Conservation (phyloP, 371 early-diverging fungal genomes). For the Dichotomocladium elegans region DNA sequence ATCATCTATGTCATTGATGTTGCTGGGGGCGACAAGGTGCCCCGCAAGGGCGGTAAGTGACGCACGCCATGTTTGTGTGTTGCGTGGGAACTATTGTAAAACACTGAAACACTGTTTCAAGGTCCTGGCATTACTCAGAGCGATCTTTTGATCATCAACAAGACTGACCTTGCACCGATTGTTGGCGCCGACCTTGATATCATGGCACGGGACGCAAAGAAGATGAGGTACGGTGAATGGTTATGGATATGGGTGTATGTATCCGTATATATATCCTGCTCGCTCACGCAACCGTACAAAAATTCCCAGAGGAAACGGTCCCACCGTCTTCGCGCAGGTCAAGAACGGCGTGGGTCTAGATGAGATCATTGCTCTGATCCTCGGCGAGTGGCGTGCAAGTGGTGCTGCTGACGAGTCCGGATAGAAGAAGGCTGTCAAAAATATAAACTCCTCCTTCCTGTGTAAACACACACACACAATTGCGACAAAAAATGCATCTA, state of each 20-base stretch:
- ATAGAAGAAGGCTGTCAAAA: too few relatives aligned
- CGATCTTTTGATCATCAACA: slow-evolving; percentile 90
- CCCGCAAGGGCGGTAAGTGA: slow-evolving; percentile 69
- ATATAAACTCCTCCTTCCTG: too few relatives aligned
- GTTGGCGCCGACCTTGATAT: slow-evolving; percentile 88
- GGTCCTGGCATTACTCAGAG: slow-evolving; percentile 94
- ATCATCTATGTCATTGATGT: slow-evolving; percentile 97
- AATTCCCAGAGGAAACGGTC: slow-evolving; percentile 57
- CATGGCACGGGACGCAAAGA: slow-evolving; percentile 88
- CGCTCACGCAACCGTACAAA: not conserved
- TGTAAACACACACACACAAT: too few relatives aligned
- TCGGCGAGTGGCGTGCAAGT: slow-evolving; percentile 71
- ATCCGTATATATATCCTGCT: not conserved
- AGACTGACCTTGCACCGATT: slow-evolving; percentile 87
- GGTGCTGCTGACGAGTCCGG: slow-evolving; percentile 43
- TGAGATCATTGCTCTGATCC: slow-evolving; percentile 73
- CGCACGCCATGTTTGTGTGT: not conserved
- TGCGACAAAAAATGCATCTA: too few relatives aligned
- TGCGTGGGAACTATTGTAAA: not conserved
- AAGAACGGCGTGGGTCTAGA: slow-evolving; percentile 86
- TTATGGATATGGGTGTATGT: too few relatives aligned
- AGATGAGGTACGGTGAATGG: slow-evolving; percentile 62
- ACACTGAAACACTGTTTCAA: slow-evolving; percentile 4
- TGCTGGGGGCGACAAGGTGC: slow-evolving; percentile 92
- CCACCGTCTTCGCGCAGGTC: slow-evolving; percentile 83